Base-by-base conservation (phyloP, 192 early-diverging fungal species). In the Neocallimastix lanati region DNA sequence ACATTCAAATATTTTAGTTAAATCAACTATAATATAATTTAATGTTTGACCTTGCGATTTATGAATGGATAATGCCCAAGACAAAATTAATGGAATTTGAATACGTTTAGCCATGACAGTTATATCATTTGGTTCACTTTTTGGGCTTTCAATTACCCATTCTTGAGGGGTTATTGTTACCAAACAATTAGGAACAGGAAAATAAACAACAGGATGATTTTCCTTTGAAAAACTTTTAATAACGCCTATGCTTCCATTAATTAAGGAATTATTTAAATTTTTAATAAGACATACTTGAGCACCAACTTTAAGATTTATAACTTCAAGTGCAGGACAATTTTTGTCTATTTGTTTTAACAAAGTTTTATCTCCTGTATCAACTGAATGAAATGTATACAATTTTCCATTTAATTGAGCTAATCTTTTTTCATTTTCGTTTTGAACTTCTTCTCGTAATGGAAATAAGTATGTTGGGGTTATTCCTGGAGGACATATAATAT, bases 281-380 rank as follows among this genome's bases (percentile, higher is more conserved):
- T 93, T 94, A 36, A 93, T 84, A 77, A 98, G 84, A 93, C 95
- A 95, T 2, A 98, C 96, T 81, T 96, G 96, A 4, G 94, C 92
- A 77, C 87, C 81, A 12, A 84, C 29, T 85, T 95, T 95, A 28
- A 98, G 83, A 76, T 89, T 86, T 12, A 98, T 84, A 25, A 80
- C 76, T 5, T 83, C 79, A 0, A 91, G 93, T 0, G 93, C 93
- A 27, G 86, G 81, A 80, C 90, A 90, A 6, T 84, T 81, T 50
- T 86, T 86, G 0, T 88, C 82, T 80, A 81, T 78, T 79, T 79
- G 83, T 30, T 67, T 35, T 58, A 84, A 82, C 1, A 36, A 12
- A 12, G 16, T 50, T 50, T 5, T 1, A 50, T 50, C 40, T 4
- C 81, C 82, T 40, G 79, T 77, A 81, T 94, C 93, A 21, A 67